A percentile compares a stretch with the other conserved stretches of the same genome.
These are phyloP conservation scores for Tulasnella sp. DNA, from an alignment of 768 basidiomycete species.

Conservation along the genomic window DNA sequence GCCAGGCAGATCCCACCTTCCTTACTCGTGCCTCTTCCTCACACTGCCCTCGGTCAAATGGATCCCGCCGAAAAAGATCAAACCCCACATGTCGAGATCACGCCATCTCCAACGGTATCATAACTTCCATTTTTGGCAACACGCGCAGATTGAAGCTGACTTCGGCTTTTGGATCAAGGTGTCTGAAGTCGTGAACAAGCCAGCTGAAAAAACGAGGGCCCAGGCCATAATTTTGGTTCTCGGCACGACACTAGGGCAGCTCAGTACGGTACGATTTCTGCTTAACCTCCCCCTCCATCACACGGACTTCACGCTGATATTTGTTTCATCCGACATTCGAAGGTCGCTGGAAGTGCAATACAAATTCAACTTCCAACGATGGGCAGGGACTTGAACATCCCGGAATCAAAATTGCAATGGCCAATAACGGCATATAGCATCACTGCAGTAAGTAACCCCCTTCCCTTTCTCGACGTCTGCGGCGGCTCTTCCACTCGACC, in stretches of 20 bases:
- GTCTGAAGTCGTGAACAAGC: neutral
- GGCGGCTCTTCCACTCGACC: neutral
- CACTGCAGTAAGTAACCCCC: slow-evolving; percentile 35
- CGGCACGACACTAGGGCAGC: slow-evolving; percentile 16
- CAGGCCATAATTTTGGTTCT: slow-evolving; percentile 9
- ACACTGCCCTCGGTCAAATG: neutral
- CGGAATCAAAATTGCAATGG: slow-evolving; percentile 44
- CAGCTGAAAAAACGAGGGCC: neutral
- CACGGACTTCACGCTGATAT: neutral
- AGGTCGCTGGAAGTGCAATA: slow-evolving; percentile 17
- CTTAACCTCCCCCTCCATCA: neutral
- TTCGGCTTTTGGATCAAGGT: neutral
- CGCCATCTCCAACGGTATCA: slow-evolving; percentile 19
- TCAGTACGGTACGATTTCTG: neutral
- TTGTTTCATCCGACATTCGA: neutral
- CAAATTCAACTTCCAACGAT: slow-evolving; percentile 40
- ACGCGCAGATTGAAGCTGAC: neutral
- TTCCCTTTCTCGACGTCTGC: neutral
- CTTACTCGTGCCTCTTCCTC: neutral
- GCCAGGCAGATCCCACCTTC: neutral
- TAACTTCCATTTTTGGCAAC: neutral
- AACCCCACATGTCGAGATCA: slow-evolving; percentile 16
- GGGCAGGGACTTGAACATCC: slow-evolving; percentile 43
- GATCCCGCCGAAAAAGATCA: neutral
- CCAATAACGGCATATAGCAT: slow-evolving; percentile 43